Conservation (phyloP, 352 stramenopile genomes). For the Phytopythium oedochilum region DNA sequence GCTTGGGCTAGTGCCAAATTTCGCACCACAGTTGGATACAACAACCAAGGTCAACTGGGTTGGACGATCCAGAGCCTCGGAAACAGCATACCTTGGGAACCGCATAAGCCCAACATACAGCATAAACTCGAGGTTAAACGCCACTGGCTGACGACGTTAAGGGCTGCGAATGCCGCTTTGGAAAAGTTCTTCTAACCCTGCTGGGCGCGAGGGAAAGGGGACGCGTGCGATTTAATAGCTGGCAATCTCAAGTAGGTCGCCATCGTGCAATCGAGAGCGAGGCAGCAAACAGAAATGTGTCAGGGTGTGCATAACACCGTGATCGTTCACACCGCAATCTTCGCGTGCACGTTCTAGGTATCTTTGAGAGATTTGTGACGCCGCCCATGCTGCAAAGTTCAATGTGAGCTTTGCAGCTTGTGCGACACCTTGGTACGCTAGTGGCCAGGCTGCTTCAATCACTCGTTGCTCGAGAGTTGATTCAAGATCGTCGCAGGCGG, state of each 20-base stretch:
- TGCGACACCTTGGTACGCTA: too few relatives aligned
- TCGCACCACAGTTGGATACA: too few relatives aligned
- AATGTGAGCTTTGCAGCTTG: neutral
- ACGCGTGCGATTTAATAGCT: neutral
- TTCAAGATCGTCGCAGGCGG: neutral
- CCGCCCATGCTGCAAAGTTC: too few relatives aligned
- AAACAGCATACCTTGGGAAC: conserved; percentile 2
- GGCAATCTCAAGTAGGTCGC: neutral
- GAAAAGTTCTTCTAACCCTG: too few relatives aligned
- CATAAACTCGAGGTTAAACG: neutral
- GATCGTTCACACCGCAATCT: too few relatives aligned
- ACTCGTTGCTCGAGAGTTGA: too few relatives aligned
- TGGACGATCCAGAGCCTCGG: neutral
- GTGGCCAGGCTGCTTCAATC: too few relatives aligned
- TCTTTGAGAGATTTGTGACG: neutral
- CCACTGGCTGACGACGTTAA: too few relatives aligned
- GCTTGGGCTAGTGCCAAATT: neutral
- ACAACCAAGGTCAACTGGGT: neutral
- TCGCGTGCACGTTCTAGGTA: neutral
- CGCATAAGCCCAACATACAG: neutral
- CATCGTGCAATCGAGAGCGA: neutral
- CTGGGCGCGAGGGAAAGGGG: neutral
- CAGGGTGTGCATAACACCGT: neutral
- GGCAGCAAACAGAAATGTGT: neutral
- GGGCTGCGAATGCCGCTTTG: too few relatives aligned